Evolutionary conservation across 116 monocot species (phyloP), one percentile per base, ranked within the genome.

Genomic region (Zostera marina): DNA sequence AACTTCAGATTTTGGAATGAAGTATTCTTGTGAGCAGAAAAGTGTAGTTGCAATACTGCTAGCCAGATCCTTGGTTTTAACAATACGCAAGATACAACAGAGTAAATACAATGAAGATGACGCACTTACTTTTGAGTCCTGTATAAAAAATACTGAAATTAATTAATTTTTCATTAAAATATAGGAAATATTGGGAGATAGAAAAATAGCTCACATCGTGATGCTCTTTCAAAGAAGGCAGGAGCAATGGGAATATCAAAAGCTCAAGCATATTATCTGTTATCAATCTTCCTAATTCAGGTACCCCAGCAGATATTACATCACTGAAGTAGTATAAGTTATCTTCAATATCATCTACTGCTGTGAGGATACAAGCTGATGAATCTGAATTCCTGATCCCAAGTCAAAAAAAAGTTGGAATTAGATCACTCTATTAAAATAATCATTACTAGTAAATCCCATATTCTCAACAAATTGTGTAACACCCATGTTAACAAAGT

Each of bases 271-370:
- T 70, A 59, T 73, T 83, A 38, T 98, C 98, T 54, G 83, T 78
- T 63, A 98, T 86, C 59, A 98, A 77, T 65, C 67, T 76, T 44
- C 80, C 98, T 22, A 98, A 62, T 26, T 86, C 91, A 68, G 98
- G 91, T 68, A 98, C 60, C 7, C 91, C 98, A 66, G 98, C 67
- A 68, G 98, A 98, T 68, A 98, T 90, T 46, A 98, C 64, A 77
- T 98, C 98, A 81, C 91, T 98, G 59, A 81, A 83, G 61, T 86
- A 98, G 70, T 98, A 98, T 44, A 98, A 61, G 51, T 59, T 86
- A 58, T 98, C 86, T 65, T 98, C 98, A 61, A 98, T 86, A 61
- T 90, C 83, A 70, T 90, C 98, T 21, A 90, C 74, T 56, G 81
- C 68, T 58, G 76, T 52, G 64, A 70, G 59, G 62, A 90, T 73